Percentiles rank a stretch among this genome's conserved stretches.
phyloP scores from a whole-genome alignment of 78 protist genomes.

The slime mould (Dictyostelium discoideum) region dicty_2.7 NC_007089.4:42501-43000 shows the following conservation, averaged over 20 bases:
- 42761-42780: constrained; percentile 94
- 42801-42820: constrained; percentile 1
- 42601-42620: constrained; percentile 31
- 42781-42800: constrained; percentile 67
- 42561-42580: constrained; percentile 30
- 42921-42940: constrained; percentile 71
- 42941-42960: constrained; percentile 26
- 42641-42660: constrained; percentile 58
- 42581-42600: constrained; percentile 69
- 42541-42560: constrained; percentile 50
- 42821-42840: constrained; percentile 70
- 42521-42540: constrained; percentile 69
- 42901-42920: constrained; percentile 75
- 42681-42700: constrained; percentile 36
- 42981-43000: constrained; percentile 68
- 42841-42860: constrained; percentile 82
- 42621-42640: constrained; percentile 6
- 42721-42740: constrained; percentile 83
- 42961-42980: constrained; percentile 27
- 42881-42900: background rate
- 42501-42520: constrained; percentile 31
- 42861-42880: background rate
- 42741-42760: constrained; percentile 84
- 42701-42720: constrained; percentile 80
- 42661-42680: constrained; percentile 76